Evolutionary conservation across 805 yeast genomes (phyloP).

Genomic region (Candida lessepsii): DNA sequence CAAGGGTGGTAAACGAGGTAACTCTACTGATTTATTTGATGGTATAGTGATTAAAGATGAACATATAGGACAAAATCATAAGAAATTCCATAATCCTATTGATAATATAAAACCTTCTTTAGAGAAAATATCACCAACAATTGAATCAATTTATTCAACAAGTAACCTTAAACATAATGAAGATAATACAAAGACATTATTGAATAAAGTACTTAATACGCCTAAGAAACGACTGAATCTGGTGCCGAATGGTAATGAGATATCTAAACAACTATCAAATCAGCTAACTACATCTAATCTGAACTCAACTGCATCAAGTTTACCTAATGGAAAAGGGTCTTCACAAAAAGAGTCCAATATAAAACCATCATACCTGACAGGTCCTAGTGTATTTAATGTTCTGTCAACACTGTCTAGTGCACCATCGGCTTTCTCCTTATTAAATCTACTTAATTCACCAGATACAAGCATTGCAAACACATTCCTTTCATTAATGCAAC

Average conservation of each 20-base stretch:
- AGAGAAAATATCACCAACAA: slow-evolving; percentile 27
- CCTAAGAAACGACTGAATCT: slow-evolving; percentile 4
- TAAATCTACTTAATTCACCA: slow-evolving; percentile 21
- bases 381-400: neutral
- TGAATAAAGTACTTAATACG: slow-evolving; percentile 14
- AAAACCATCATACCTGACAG: neutral
- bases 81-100: slow-evolving; percentile 41
- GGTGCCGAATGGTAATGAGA: no score
- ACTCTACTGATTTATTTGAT: slow-evolving; percentile 5
- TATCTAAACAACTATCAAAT: neutral
- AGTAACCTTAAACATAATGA: neutral
- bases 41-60: slow-evolving; percentile 5
- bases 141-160: slow-evolving; percentile 28
- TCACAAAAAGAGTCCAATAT: no score
- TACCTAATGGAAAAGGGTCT: no score
- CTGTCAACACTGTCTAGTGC: neutral
- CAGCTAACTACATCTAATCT: neutral
- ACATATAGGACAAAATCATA: slow-evolving; percentile 8
- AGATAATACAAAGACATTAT: slow-evolving; percentile 15
- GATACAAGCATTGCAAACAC: slow-evolving; percentile 32
- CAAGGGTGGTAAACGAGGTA: no score
- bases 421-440: slow-evolving; percentile 16
- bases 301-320: no score
- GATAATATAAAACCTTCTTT: slow-evolving; percentile 22
- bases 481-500: slow-evolving; percentile 14